Evolutionary conservation across 2,329 filamentous ascomycete genomes (phyloP), one percentile per base, ranked within the genome.

Genomic region (Nectriaceae sp.): DNA sequence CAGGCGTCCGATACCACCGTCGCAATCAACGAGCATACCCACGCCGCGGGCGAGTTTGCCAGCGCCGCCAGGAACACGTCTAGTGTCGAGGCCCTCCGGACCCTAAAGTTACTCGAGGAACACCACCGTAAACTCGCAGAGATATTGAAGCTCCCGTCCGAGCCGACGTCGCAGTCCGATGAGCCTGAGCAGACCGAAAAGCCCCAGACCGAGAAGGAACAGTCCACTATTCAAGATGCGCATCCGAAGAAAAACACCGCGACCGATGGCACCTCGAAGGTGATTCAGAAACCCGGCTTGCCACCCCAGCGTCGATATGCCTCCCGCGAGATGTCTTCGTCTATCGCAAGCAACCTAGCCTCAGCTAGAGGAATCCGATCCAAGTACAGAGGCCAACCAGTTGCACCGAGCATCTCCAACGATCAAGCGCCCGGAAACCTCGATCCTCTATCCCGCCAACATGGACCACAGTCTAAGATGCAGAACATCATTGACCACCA

Each of bases 41-140:
- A 89, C 48, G 94, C 94, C 31, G 93, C 94, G 2, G 87, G 85
- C 55, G 90, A 96, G 67, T 97, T 96, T 68, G 86, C 90, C 52
- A 86, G 87, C 52, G 92, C 91, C 22, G 85, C 89, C n/a, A 81
- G 83, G 52, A 80, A 73, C 40, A 96, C 90, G 6, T 77, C 75
- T 35, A 82, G 77, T 64, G 66, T 78, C 54, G 79, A 96, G 77
- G 93, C 92, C 13, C 72, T 96, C 42, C 84, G 94, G 44, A 94
- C 92, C 10, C 76, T 99, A 51, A 83, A 82, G 56, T 80, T 97
- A 3, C 84, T 99, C 49, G 90, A 97, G 69, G 80, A 89, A 54
- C 90, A 99, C 67, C 94, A 99, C 67, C 83, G 85, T 57, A 85
- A 84, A 53, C 84, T 97, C 11, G 90, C 92, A 15, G 84, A 88